phyloP scores from a whole-genome alignment of 768 basidiomycete genomes.

The Naematelia encephala region DNA sequence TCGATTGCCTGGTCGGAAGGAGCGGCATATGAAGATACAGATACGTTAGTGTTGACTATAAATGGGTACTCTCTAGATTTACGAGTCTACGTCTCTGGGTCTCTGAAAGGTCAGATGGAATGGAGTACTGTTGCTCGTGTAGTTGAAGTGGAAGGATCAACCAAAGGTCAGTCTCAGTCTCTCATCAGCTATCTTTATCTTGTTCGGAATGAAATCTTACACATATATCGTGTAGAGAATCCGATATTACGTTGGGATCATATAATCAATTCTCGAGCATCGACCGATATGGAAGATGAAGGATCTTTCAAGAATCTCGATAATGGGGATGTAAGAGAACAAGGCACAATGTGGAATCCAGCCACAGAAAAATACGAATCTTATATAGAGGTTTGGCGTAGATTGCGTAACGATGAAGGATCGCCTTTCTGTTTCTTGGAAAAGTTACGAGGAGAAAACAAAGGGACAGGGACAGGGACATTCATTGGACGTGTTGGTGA shows the following conservation, averaged over 20 bases:
- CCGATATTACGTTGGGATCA: constrained; percentile 28
- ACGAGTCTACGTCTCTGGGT: constrained; percentile 17
- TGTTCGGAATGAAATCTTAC: background rate
- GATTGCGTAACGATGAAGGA: background rate
- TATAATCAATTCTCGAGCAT: constrained; percentile 28
- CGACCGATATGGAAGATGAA: constrained; percentile 23
- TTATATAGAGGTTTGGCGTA: constrained; percentile 30
- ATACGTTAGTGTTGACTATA: constrained; percentile 37
- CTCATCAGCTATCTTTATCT: too few relatives aligned
- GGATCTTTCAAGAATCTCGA: constrained; percentile 22
- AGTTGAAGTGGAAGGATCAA: constrained; percentile 15
- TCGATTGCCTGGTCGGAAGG: constrained; percentile 30
- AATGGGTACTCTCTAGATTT: constrained; percentile 26
- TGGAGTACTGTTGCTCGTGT: constrained; percentile 29
- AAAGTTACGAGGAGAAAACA: background rate
- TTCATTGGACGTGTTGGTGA: constrained; percentile 4
- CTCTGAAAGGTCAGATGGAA: constrained; percentile 19
- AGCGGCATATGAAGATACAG: constrained; percentile 26
- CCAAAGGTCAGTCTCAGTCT: constrained; percentile 17
- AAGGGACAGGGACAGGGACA: background rate
- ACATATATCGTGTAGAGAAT: constrained; percentile 11
- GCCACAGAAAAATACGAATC: constrained; percentile 17
- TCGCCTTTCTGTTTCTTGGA: background rate
- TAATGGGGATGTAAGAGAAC: constrained; percentile 29
- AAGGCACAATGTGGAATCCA: constrained; percentile 30